phyloP scores from a whole-genome alignment of 495 filamentous ascomycete species.

The Xylaria grammica region DNA sequence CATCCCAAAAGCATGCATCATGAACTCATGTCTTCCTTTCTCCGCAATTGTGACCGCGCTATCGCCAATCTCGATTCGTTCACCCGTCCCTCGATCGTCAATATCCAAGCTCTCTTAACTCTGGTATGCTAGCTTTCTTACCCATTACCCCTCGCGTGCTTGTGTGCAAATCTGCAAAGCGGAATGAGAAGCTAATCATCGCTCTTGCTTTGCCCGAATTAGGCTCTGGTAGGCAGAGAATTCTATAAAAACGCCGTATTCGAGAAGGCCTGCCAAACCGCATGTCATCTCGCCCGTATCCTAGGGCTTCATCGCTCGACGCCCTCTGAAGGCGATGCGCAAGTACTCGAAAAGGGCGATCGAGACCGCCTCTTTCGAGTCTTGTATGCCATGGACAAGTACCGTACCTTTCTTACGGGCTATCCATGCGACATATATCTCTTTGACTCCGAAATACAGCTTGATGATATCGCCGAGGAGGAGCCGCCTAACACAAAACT shows the following conservation, averaged over 20 bases:
- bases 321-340: neutral
- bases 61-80: conserved; percentile 2
- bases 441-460: neutral
- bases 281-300: conserved; percentile 2
- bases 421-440: neutral
- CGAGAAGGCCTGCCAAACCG: neutral
- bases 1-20: conserved; percentile 5
- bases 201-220: neutral
- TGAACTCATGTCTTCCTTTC: conserved; percentile 6
- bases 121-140: neutral
- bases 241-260: neutral
- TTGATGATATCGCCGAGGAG: neutral
- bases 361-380: neutral
- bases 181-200: neutral
- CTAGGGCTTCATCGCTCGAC: neutral
- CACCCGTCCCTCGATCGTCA: neutral
- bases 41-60: neutral
- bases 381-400: neutral
- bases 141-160: neutral
- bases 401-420: neutral
- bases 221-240: neutral
- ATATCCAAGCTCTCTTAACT: neutral
- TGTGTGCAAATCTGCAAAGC: neutral
- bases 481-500: neutral
- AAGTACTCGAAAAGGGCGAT: neutral